These are phyloP conservation scores for Exophiala sp. DNA, from an alignment of 2,329 filamentous ascomycete species.

Conservation along the genomic window DNA sequence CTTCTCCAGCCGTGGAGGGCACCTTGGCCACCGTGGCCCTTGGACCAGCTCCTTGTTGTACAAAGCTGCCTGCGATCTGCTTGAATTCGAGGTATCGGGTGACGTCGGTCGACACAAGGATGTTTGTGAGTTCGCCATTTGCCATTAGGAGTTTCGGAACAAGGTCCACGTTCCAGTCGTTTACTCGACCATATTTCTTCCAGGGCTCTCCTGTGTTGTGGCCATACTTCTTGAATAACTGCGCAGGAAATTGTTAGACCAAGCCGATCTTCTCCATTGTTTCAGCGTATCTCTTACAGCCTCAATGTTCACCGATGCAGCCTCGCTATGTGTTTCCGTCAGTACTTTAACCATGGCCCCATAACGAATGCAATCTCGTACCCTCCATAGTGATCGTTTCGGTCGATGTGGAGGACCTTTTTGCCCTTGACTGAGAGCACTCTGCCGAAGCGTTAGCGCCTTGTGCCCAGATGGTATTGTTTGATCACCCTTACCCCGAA, in stretches of 20 bases:
- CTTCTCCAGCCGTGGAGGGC: slow-evolving; percentile 85
- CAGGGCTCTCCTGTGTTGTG: slow-evolving; percentile 81
- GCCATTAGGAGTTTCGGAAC: slow-evolving; percentile 99
- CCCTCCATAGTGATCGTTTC: slow-evolving; percentile 98
- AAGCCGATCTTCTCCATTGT: neutral
- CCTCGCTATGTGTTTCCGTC: slow-evolving; percentile 61
- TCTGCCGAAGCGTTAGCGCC: slow-evolving; percentile 45
- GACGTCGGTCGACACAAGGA: slow-evolving; percentile 92
- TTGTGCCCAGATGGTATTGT: neutral
- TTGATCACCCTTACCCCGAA: slow-evolving; percentile 68
- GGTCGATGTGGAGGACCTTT: slow-evolving; percentile 98
- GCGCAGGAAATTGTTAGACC: slow-evolving; percentile 30
- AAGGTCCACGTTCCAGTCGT: slow-evolving; percentile 99
- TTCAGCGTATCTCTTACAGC: slow-evolving; percentile 56
- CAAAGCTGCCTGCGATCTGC: slow-evolving; percentile 92
- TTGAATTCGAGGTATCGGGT: slow-evolving; percentile 88
- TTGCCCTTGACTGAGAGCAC: slow-evolving; percentile 97
- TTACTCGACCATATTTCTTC: slow-evolving; percentile 94
- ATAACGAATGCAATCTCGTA: too few species aligned
- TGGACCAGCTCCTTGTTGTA: slow-evolving; percentile 78
- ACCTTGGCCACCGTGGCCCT: slow-evolving; percentile 96
- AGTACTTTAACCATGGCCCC: too few species aligned
- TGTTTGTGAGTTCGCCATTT: slow-evolving; percentile 96
- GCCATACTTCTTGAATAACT: slow-evolving; percentile 97
- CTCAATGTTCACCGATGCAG: slow-evolving; percentile 95